These are phyloP conservation scores for Mycena sp. DNA, from an alignment of 1,284 basidiomycete species.

Conservation along the genomic window DNA sequence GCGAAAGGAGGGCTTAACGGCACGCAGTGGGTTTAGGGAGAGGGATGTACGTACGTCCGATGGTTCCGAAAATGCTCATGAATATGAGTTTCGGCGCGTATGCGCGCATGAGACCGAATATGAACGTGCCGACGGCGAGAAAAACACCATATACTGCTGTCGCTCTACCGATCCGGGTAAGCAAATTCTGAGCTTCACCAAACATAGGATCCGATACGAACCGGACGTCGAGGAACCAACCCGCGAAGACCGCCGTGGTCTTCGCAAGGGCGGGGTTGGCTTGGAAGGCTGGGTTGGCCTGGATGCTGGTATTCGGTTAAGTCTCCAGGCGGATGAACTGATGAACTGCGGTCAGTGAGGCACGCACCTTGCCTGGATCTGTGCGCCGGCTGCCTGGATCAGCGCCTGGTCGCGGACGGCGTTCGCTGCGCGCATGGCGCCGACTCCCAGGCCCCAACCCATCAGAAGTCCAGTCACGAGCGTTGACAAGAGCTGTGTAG, in stretches of 20 bases:
- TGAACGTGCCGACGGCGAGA: constrained; percentile 62
- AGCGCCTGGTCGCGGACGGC: constrained; percentile 16
- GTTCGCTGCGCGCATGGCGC: constrained; percentile 21
- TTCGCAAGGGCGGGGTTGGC: constrained; percentile 60
- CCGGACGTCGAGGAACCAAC: constrained; percentile 65
- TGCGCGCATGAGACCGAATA: constrained; percentile 63
- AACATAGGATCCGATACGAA: constrained; percentile 38
- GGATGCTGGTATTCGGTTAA: no score
- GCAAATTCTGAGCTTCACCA: neutral
- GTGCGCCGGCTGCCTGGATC: constrained; percentile 3
- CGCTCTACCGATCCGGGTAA: constrained; percentile 41
- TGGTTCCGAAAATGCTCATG: constrained; percentile 57
- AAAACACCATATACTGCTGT: constrained; percentile 66
- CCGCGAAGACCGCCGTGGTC: constrained; percentile 59
- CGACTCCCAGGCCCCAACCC: constrained; percentile 19
- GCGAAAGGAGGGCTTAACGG: constrained; percentile 49
- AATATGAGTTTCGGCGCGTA: constrained; percentile 64
- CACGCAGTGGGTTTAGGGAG: constrained; percentile 26
- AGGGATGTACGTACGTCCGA: constrained; percentile 35
- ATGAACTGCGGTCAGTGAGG: neutral
- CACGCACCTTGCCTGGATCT: constrained; percentile 25
- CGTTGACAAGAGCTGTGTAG: constrained; percentile 14
- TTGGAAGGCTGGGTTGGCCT: constrained; percentile 49
- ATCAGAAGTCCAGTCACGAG: constrained; percentile 3
- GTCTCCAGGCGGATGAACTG: no score